These are phyloP conservation scores for Heliosperma pusillum DNA, from an alignment of 148 eudicot species.

Conservation along the genomic window DNA sequence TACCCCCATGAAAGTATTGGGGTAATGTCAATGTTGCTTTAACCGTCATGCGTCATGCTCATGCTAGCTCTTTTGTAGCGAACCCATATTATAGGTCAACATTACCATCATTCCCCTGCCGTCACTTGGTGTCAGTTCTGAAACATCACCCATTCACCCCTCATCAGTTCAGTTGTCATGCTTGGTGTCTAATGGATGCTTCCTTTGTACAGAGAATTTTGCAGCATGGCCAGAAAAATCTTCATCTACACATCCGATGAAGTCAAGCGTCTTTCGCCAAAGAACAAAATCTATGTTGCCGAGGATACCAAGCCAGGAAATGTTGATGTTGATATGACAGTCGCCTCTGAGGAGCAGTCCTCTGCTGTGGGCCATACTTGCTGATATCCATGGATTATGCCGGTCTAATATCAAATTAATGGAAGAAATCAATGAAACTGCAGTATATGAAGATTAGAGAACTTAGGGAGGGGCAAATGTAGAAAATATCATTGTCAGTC, in stretches of 20 bases:
- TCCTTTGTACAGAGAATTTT: slow-evolving; percentile 60
- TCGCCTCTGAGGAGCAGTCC: slow-evolving; percentile 57
- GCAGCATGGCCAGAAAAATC: slow-evolving; percentile 82
- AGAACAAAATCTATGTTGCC: slow-evolving; percentile 46
- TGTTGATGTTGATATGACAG: slow-evolving; percentile 32
- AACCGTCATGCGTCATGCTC: too few relatives aligned
- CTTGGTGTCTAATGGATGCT: not conserved
- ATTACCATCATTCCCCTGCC: too few relatives aligned
- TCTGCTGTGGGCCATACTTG: slow-evolving; percentile 44
- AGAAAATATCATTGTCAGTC: not conserved
- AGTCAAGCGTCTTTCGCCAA: slow-evolving; percentile 75
- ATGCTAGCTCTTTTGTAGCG: too few relatives aligned
- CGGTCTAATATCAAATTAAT: slow-evolving; percentile 4
- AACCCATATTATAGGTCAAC: too few relatives aligned
- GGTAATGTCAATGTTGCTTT: too few relatives aligned
- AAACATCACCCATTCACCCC: too few relatives aligned
- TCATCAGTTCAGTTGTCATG: not conserved
- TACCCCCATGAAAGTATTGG: too few relatives aligned
- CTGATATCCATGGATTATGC: slow-evolving; percentile 23
- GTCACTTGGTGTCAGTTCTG: too few relatives aligned
- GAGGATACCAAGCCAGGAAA: slow-evolving; percentile 41
- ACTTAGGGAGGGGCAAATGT: not conserved
- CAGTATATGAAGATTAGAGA: slow-evolving; percentile 3
- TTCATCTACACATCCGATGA: slow-evolving; percentile 74
- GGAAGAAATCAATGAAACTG: not conserved